These are phyloP conservation scores for Phytophthora kernoviae DNA, from an alignment of 352 stramenopile genomes.

Conservation along the genomic window DNA sequence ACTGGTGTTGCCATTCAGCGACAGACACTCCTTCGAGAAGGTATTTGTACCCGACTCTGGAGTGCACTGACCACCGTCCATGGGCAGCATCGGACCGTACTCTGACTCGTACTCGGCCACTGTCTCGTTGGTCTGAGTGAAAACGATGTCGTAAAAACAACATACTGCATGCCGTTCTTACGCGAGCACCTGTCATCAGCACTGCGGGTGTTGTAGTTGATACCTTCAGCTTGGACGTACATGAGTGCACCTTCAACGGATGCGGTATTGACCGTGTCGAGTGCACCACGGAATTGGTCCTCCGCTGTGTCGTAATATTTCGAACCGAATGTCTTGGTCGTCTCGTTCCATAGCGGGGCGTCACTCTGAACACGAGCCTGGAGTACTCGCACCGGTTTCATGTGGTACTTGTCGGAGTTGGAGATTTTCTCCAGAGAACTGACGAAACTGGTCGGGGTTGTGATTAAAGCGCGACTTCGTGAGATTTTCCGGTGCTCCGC, in stretches of 20 bases:
- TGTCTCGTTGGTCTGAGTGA: constrained; percentile 34
- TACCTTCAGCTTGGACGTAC: constrained; percentile 58
- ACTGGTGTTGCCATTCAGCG: constrained; percentile 32
- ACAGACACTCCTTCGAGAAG: constrained; percentile 35
- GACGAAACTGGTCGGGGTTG: constrained; percentile 25
- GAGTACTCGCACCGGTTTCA: constrained; percentile 57
- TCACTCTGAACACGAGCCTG: constrained; percentile 69
- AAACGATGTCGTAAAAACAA: constrained; percentile 48
- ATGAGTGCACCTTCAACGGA: constrained; percentile 56
- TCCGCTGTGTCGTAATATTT: constrained; percentile 42
- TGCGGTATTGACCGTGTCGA: constrained; percentile 48
- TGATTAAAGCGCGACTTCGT: constrained; percentile 18
- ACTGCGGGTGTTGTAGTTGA: constrained; percentile 48
- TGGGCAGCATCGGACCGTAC: constrained; percentile 39
- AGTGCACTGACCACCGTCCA: constrained; percentile 44
- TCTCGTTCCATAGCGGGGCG: constrained; percentile 53
- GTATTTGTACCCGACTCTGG: constrained; percentile 18
- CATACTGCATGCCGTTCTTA: constrained; percentile 40
- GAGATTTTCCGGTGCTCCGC: constrained; percentile 3
- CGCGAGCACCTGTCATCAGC: constrained; percentile 28
- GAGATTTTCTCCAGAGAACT: constrained; percentile 26
- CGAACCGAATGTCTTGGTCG: constrained; percentile 42
- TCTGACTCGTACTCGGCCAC: constrained; percentile 37
- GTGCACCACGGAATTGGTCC: constrained; percentile 35
- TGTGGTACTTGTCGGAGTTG: constrained; percentile 58